Base-by-base conservation (phyloP, 164 flowering plant species). In the Berberis vulgaris region DNA sequence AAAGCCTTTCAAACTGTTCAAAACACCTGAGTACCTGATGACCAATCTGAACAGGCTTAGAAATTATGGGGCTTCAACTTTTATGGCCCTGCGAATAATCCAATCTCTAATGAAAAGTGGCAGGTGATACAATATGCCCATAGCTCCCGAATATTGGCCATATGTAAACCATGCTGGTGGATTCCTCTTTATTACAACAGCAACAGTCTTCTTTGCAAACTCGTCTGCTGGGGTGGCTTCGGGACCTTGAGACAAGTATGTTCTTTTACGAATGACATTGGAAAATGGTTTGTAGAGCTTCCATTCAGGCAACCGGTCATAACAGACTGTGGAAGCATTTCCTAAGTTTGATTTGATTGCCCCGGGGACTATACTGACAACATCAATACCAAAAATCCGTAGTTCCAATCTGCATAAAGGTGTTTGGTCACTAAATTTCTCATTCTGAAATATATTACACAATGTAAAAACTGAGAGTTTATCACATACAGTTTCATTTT, bases 271-370 rank as follows among this genome's bases (percentile, higher is more conserved):
- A 39, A 94, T 86, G 5, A 73, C 80, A 52, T 68, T 76, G 50
- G 81, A 85, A 71, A 78, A 94, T 44, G 77, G 77, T 69, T 91
- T 86, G 79, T 78, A 94, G 43, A 91, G 60, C 69, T 86, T 91
- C 93, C 86, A 86, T 67, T 91, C 90, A 0, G 99, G 96, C 86
- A 91, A 71, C 65, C 41, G 62, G 61, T 43, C 76, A 75, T 86
- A 89, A 72, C 10, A 1, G 49, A 5, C 8, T 8, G 49, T 8
- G 49, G 49, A 46, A 46, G 49, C 8, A 46, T 5, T 46, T 5
- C 6, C 49, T 46, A 46, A 46, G 8, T 46, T 46, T 46, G 49
- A 5, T 46, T 46, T 81, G 5, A 46, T 8, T 46, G 49, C 49
- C 49, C 49, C 49, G 49, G 8, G 49, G 8, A 46, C 49, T 8